Evolutionary conservation across 106 monocot species (phyloP).

Genomic region (Dioscorea alata): DNA sequence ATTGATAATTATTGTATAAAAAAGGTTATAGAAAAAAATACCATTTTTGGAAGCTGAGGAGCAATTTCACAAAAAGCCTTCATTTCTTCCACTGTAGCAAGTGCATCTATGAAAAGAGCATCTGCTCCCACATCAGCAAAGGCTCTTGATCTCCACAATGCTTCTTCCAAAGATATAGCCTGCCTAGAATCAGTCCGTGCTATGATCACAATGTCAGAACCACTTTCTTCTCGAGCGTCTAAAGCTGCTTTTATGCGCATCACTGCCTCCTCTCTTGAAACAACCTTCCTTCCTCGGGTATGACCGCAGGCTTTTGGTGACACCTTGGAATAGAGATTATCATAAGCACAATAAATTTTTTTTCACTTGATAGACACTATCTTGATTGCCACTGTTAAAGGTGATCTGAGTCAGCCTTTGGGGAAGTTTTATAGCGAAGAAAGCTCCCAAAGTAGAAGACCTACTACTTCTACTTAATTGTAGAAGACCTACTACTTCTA

Average conservation of each 20-base stretch:
- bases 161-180: slow-evolving; percentile 81
- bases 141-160: slow-evolving; percentile 81
- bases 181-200: slow-evolving; percentile 91
- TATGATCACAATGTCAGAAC: slow-evolving; percentile 90
- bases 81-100: slow-evolving; percentile 94
- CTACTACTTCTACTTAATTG: too few relatives aligned
- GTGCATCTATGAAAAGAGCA: slow-evolving; percentile 93
- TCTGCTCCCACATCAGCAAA: slow-evolving; percentile 98
- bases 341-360: slow-evolving; percentile 7
- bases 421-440: too few relatives aligned
- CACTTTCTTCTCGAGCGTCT: slow-evolving; percentile 90
- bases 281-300: slow-evolving; percentile 90
- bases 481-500: too few relatives aligned
- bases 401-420: too few relatives aligned
- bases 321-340: slow-evolving; percentile 32
- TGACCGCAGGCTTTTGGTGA: slow-evolving; percentile 99
- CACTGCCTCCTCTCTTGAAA: slow-evolving; percentile 79
- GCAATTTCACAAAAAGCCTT: slow-evolving; percentile 75
- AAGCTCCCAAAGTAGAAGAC: too few relatives aligned
- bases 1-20: background rate
- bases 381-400: too few relatives aligned
- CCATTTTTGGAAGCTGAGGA: slow-evolving; percentile 94
- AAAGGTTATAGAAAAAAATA: slow-evolving; percentile 9
- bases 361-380: background rate
- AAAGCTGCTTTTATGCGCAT: slow-evolving; percentile 88